Base-by-base conservation (phyloP, 176 grass and related monocot genomes). In the Triticum timopheevii region DNA sequence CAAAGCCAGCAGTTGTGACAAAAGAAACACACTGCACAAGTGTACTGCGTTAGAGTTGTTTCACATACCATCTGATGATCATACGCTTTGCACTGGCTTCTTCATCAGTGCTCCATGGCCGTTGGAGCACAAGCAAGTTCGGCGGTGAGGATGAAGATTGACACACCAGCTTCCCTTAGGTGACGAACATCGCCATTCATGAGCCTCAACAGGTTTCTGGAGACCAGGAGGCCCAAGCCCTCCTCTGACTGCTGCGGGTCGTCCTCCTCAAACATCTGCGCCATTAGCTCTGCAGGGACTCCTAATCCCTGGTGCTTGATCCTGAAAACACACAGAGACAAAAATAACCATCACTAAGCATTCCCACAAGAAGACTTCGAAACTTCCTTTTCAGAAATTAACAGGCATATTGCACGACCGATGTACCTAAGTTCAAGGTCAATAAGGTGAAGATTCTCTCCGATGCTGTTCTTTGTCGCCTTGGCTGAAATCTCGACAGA, bases 111-210 rank as follows among this genome's bases (percentile, higher is more conserved):
- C 75, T 69, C 39, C 28, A 9, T 44, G 19, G 72, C 38, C 17
- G 81, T n/a, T 63, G 90, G 65, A 47, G 90, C 73, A 19, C 82
- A 84, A 69, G 93, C 96, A 22, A 98, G 93, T 61, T 98, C 92
- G 3, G 86, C 86, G 2, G 93, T 91, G 68, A 98, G 73, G 83
- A 95, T 90, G 90, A 98, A 98, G n/a, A 85, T 86, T 17, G 96
- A 94, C 81, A 91, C 82, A 58, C 80, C 83, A 40, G 92, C 90
- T 73, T 96, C 93, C 86, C 92, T 91, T 27, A 98, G 80, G 81
- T 95, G 91, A 35, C 61, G 73, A 6, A 98, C 90, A 45, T 98
- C 87, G 0, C 96, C 96, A 23, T 96, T 98, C 96, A 98, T 98
- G 76, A 96, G 83, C 90, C 82, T 91, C 69, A 98, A 83, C 86